Evolutionary conservation across 192 early-diverging fungal genomes (phyloP).

Genomic region (Coemansia sp.): DNA sequence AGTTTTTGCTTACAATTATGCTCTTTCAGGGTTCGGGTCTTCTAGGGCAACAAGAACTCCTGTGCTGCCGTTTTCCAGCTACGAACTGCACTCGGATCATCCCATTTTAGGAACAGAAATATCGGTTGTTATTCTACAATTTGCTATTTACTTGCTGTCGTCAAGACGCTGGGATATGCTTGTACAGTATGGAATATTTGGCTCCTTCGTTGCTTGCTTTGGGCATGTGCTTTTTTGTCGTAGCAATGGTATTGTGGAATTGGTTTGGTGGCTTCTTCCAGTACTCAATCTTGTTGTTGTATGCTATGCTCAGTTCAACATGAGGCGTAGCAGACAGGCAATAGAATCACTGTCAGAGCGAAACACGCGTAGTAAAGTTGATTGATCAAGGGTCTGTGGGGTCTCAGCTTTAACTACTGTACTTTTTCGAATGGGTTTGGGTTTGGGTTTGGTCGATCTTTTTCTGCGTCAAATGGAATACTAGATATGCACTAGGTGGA

Average conservation of each 20-base stretch:
- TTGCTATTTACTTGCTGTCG: constrained; percentile 37
- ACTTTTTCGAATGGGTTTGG: too few species aligned
- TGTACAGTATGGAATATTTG: constrained; percentile 2
- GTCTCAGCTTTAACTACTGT: too few species aligned
- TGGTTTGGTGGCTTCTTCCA: constrained; percentile 43
- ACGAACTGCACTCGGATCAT: constrained; percentile 19
- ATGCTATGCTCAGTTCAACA: constrained; percentile 45
- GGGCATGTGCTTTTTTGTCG: constrained; percentile 23
- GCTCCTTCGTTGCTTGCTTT: constrained; percentile 1
- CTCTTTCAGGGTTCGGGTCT: constrained; percentile 15
- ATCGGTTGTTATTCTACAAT: constrained; percentile 39
- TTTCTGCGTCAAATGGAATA: too few species aligned
- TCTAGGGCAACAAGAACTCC: constrained; percentile 1
- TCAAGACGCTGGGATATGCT: constrained; percentile 35
- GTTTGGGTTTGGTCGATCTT: too few species aligned
- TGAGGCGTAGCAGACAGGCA: constrained; percentile 31
- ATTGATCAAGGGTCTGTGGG: constrained; percentile 1
- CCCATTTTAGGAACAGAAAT: constrained; percentile 43
- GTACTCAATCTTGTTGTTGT: constrained; percentile 25
- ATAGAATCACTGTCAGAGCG: constrained; percentile 24
- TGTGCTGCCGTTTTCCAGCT: constrained; percentile 27
- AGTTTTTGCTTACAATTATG: constrained; percentile 44
- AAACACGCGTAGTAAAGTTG: constrained; percentile 26
- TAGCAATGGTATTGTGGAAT: constrained; percentile 22
- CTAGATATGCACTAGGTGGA: too few species aligned